Percentiles rank a stretch among this genome's conserved stretches.
phyloP scores from a whole-genome alignment of 768 basidiomycete genomes.

The Mycena epipterygia region DNA sequence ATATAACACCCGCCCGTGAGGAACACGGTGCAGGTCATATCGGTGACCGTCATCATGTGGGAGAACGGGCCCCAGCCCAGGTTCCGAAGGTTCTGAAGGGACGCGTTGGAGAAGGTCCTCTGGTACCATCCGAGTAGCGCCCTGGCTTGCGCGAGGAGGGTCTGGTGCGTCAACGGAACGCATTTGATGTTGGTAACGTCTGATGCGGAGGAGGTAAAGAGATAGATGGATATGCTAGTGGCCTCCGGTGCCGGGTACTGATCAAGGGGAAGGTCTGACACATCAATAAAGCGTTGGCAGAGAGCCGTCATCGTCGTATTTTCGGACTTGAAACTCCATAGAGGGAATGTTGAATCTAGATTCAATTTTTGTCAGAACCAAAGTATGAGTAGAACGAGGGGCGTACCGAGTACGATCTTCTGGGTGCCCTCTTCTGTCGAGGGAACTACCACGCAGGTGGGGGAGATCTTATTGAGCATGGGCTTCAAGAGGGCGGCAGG shows the following conservation, averaged over 20 bases:
- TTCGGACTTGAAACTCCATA: slow-evolving; percentile 39
- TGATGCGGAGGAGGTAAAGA: slow-evolving; percentile 53
- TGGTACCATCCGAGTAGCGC: slow-evolving; percentile 41
- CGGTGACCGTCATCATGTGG: slow-evolving; percentile 47
- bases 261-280: slow-evolving; percentile 37
- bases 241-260: slow-evolving; percentile 39
- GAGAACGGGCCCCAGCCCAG: slow-evolving; percentile 53
- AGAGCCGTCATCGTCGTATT: slow-evolving; percentile 46
- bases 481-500: slow-evolving; percentile 48
- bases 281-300: slow-evolving; percentile 44
- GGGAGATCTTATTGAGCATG: slow-evolving; percentile 48
- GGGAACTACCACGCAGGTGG: slow-evolving; percentile 45
- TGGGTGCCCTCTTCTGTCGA: slow-evolving; percentile 38
- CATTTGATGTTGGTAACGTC: slow-evolving; percentile 50
- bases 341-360: slow-evolving; percentile 12
- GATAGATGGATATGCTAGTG: slow-evolving; percentile 44
- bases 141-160: slow-evolving; percentile 41
- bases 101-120: neutral
- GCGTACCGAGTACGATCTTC: slow-evolving; percentile 42
- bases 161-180: slow-evolving; percentile 48
- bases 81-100: slow-evolving; percentile 41
- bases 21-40: slow-evolving; percentile 44
- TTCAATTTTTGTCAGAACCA: neutral
- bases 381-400: slow-evolving; percentile 24
- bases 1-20: slow-evolving; percentile 49